Base-by-base conservation (phyloP, 2,329 filamentous ascomycete genomes). In the Phoma sp. region DNA sequence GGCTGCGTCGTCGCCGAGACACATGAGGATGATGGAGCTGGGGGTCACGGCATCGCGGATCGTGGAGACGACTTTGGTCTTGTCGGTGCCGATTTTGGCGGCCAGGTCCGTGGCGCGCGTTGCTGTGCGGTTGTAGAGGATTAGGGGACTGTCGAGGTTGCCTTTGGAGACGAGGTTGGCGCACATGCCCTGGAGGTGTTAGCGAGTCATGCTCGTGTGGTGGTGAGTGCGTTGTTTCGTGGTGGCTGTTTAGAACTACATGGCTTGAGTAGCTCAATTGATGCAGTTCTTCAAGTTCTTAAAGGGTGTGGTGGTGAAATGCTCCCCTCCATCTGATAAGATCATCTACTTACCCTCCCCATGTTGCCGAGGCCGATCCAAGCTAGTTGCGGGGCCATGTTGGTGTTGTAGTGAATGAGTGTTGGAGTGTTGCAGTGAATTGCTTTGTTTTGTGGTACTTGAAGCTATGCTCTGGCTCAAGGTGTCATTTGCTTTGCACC, bases 351-450 rank as follows among this genome's bases (percentile, higher is more conserved):
- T 79, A 89, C 90, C 70, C 88, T 84, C 63, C 91, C 92, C 86
- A 96, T 96, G 74, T 96, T 96, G 47, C 92, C 92, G 45, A 96
- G 83, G 53, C 92, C 92, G 50, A 96, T 86, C 86, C 87, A 96
- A 65, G 91, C 82, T 46, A 95, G 69, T 75, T 84, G 85, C 41
- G 75, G 75, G 44, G 76, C 71, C 77, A 79, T 79, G 22, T 40
- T 67, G 62, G 50, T 55, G 43, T 21, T 37, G 45, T 41, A 5
- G 32, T 53, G 51, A 32, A 12, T 37, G 10, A 6, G 22, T 4
- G 22, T 24, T 24, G 22, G 4, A 24, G 22, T 24, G 22, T 24
- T 36, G 33, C 4, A 36, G 33, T 36, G 13, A n/a, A 15, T 4
- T 41, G 24, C 7, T 44, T 44, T 31, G 29, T 35, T 8, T 33